Conservation (phyloP, 1,284 basidiomycete genomes). For the Heterobasidion occidentale region DNA sequence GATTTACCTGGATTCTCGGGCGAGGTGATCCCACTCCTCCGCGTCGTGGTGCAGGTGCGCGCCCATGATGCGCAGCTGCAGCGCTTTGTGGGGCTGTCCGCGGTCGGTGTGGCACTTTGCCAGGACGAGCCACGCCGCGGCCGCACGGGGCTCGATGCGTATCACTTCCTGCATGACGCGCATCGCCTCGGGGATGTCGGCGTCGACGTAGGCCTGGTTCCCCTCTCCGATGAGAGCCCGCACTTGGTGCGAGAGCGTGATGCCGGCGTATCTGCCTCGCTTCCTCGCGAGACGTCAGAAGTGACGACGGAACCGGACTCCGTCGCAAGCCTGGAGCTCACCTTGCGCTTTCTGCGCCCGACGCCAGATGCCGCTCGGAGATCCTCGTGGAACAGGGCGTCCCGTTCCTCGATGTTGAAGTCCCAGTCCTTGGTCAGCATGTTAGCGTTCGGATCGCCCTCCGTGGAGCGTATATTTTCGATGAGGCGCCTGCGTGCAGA, state of each 20-base stretch:
- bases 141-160: conserved; percentile 83
- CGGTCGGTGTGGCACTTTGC: conserved; percentile 73
- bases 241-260: conserved; percentile 77
- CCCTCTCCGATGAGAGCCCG: conserved; percentile 77
- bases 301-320: neutral
- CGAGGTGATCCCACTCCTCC: conserved; percentile 85
- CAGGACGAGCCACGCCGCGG: conserved; percentile 81
- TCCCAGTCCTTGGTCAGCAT: conserved; percentile 61
- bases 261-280: conserved; percentile 34
- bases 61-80: conserved; percentile 85
- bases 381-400: conserved; percentile 62
- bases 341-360: conserved; percentile 47
- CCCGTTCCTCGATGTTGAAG: conserved; percentile 54
- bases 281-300: conserved; percentile 6
- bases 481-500: conserved; percentile 46
- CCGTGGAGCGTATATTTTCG: conserved; percentile 46
- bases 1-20: conserved; percentile 59
- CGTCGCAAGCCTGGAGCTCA: conserved; percentile 11
- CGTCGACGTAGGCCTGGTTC: conserved; percentile 81
- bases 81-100: conserved; percentile 59
- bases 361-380: conserved; percentile 64
- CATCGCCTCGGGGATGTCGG: conserved; percentile 62
- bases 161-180: conserved; percentile 88
- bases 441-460: conserved; percentile 35
- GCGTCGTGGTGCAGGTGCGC: conserved; percentile 82